Percentiles rank a stretch among this genome's conserved stretches.
These are phyloP conservation scores for Chlamydomonas applanata DNA, from an alignment of 139 green algal genomes.

Conservation along the genomic window DNA sequence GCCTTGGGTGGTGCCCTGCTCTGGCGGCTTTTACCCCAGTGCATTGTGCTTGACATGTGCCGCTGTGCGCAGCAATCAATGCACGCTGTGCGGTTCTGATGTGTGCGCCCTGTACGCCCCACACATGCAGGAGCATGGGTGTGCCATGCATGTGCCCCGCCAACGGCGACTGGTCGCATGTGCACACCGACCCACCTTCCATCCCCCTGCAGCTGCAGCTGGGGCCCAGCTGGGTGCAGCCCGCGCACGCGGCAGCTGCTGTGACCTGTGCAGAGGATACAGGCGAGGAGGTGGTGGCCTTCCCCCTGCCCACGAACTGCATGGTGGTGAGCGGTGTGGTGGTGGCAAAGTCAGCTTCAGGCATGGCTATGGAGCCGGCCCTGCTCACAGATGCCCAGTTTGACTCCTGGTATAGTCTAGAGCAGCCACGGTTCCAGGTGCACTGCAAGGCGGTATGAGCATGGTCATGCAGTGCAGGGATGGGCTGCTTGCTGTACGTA, in stretches of 20 bases:
- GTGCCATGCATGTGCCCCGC: neutral
- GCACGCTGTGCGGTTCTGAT: neutral
- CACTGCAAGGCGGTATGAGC: too few species aligned
- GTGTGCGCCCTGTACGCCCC: neutral
- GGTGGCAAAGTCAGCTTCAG: neutral
- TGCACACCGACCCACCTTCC: neutral
- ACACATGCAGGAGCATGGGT: slow-evolving; percentile 1
- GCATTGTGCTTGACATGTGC: neutral
- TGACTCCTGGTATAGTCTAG: too few species aligned
- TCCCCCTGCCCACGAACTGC: neutral
- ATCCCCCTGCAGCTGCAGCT: neutral
- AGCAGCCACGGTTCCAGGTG: too few species aligned
- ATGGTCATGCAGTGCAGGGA: too few species aligned
- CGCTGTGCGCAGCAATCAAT: neutral
- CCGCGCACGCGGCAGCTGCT: neutral
- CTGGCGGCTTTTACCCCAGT: neutral
- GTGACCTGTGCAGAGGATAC: neutral
- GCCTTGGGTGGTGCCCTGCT: neutral
- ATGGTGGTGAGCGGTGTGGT: neutral
- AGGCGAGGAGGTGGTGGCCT: neutral
- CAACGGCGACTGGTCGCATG: neutral
- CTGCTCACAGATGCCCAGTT: neutral
- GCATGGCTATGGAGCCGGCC: neutral
- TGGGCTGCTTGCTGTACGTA: too few species aligned
- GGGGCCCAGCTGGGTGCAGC: neutral